These are phyloP conservation scores for Cephaloascus albidus DNA, from an alignment of 805 yeast genomes.

Conservation along the genomic window DNA sequence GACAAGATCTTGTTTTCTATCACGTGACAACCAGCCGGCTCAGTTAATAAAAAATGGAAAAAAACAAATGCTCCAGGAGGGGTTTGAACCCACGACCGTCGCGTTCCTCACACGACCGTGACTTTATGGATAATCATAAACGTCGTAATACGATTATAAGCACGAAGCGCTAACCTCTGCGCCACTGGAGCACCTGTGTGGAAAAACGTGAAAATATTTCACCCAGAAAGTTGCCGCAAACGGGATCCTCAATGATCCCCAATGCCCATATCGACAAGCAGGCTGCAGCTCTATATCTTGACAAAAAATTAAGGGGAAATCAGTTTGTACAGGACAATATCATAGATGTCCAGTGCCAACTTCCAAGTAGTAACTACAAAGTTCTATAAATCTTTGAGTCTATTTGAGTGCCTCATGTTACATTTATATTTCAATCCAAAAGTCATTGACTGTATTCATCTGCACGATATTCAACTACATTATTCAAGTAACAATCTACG, in stretches of 20 bases:
- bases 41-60: background rate
- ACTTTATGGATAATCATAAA: background rate
- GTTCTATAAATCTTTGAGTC: too few species aligned
- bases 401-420: too few species aligned
- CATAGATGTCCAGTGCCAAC: background rate
- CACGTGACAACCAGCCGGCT: background rate
- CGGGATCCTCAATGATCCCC: too few species aligned
- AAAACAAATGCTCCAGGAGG: background rate
- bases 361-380: background rate
- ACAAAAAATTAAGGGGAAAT: too few species aligned
- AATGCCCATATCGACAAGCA: too few species aligned
- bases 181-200: background rate
- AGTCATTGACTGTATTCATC: too few species aligned
- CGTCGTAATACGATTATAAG: background rate
- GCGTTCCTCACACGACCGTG: background rate
- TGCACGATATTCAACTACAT: too few species aligned
- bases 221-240: background rate
- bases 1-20: background rate
- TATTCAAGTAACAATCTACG: too few species aligned
- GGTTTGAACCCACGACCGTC: background rate
- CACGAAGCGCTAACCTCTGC: background rate
- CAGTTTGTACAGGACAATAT: background rate
- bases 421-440: too few species aligned
- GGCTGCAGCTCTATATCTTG: too few species aligned
- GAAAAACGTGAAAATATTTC: background rate